Evolutionary conservation across 2,329 filamentous ascomycete species (phyloP).

Genomic region (Aureobasidium namibiae): DNA sequence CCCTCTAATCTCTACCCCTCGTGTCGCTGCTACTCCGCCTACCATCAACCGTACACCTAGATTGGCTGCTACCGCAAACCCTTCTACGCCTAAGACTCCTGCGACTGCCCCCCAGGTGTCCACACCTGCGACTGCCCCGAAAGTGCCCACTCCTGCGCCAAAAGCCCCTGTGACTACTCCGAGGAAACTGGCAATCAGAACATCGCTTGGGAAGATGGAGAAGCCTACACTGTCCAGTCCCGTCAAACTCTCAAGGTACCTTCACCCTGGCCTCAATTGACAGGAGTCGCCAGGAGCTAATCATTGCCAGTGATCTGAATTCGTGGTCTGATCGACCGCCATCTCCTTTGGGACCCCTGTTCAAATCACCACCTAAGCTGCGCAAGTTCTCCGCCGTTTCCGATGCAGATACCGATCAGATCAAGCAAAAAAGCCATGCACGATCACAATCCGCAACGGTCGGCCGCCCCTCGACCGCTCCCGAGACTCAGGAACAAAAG

Average conservation of each 20-base stretch:
- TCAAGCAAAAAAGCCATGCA: constrained; percentile 10
- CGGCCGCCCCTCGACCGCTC: constrained; percentile 12
- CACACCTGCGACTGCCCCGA: background rate
- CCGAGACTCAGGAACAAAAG: constrained; percentile 13
- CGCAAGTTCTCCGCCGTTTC: constrained; percentile 7
- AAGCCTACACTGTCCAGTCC: background rate
- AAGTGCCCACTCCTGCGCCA: background rate
- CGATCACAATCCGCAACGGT: constrained; percentile 13
- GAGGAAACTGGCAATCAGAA: constrained; percentile 6
- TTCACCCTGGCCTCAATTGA: too few species aligned
- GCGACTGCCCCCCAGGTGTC: background rate
- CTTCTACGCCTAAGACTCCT: background rate
- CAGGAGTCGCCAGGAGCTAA: background rate
- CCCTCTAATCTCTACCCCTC: background rate
- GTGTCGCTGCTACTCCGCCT: background rate
- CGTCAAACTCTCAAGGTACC: background rate
- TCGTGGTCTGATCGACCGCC: background rate
- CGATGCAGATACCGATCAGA: constrained; percentile 14
- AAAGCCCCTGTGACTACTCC: background rate
- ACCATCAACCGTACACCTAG: constrained; percentile 3
- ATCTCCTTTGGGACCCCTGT: background rate
- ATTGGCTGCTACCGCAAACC: background rate
- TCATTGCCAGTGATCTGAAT: background rate
- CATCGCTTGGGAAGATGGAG: background rate
- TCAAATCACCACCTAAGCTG: constrained; percentile 11